Evolutionary conservation across 805 yeast genomes (phyloP).

Genomic region (Myxozyma mucilagina): DNA sequence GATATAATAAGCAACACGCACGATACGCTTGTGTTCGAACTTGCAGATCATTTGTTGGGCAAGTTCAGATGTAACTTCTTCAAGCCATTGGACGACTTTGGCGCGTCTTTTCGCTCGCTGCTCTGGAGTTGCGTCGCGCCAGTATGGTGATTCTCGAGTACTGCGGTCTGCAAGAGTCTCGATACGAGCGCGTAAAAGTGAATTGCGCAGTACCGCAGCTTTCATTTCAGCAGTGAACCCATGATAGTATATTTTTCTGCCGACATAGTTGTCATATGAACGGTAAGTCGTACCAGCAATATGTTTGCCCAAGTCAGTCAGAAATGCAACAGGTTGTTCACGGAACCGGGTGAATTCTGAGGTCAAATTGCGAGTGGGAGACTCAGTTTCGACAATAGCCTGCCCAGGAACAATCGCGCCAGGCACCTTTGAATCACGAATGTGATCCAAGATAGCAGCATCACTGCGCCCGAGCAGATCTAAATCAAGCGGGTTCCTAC

Average conservation of each 20-base stretch:
- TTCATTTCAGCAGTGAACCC: conserved; percentile 39
- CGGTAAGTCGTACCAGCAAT: conserved; percentile 43
- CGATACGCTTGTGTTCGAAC: conserved; percentile 38
- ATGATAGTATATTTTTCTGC: conserved; percentile 40
- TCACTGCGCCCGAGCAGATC: conserved; percentile 27
- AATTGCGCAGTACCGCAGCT: conserved; percentile 38
- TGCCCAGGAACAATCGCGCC: neutral
- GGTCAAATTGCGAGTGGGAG: conserved; percentile 36
- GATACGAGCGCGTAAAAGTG: conserved; percentile 38
- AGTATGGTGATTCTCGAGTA: conserved; percentile 36
- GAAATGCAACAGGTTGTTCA: conserved; percentile 40
- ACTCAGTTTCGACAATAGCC: conserved; percentile 17
- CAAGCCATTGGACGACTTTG: conserved; percentile 38
- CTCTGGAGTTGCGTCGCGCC: conserved; percentile 31
- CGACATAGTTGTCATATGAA: conserved; percentile 43
- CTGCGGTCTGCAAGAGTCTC: conserved; percentile 38
- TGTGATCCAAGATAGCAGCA: conserved; percentile 21
- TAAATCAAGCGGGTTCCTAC: conserved; percentile 15
- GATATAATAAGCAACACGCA: conserved; percentile 41
- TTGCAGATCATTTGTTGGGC: conserved; percentile 41
- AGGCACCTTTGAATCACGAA: conserved; percentile 13
- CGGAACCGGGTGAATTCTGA: conserved; percentile 42
- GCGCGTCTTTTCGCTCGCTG: conserved; percentile 36
- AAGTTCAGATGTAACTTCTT: conserved; percentile 36
- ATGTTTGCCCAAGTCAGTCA: conserved; percentile 38